These are phyloP conservation scores for Ganoderma meredithae DNA, from an alignment of 1,284 basidiomycete genomes.

Conservation along the genomic window DNA sequence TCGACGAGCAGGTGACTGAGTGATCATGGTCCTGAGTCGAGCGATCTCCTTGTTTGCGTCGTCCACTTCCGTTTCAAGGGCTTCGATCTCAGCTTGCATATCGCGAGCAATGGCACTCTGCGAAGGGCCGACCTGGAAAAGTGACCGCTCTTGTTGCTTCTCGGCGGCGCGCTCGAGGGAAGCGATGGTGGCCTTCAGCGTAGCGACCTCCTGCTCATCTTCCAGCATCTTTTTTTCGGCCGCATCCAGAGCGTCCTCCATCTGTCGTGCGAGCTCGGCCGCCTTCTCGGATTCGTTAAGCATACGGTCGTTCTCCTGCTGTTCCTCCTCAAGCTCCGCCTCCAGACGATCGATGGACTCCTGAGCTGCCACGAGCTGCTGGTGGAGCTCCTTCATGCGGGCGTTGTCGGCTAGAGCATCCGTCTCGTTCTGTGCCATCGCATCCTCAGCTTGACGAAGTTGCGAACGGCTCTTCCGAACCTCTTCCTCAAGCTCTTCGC, in stretches of 20 bases:
- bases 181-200: conserved; percentile 59
- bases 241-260: conserved; percentile 77
- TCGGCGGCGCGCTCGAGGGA: conserved; percentile 68
- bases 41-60: conserved; percentile 85
- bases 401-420: conserved; percentile 53
- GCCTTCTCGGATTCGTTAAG: conserved; percentile 60
- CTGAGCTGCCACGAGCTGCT: conserved; percentile 53
- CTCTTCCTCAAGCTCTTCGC: conserved; percentile 39
- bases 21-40: conserved; percentile 70
- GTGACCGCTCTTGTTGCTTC: conserved; percentile 48
- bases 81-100: conserved; percentile 59
- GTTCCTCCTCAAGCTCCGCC: conserved; percentile 53
- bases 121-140: conserved; percentile 45
- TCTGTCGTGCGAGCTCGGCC: conserved; percentile 62
- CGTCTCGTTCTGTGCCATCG: conserved; percentile 64
- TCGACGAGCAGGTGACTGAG: conserved; percentile 77
- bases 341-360: conserved; percentile 55
- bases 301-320: conserved; percentile 57
- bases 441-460: conserved; percentile 52
- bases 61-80: conserved; percentile 80
- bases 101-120: conserved; percentile 44
- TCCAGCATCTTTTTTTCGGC: conserved; percentile 69
- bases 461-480: conserved; percentile 44
- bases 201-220: conserved; percentile 62
- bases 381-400: conserved; percentile 60